phyloP scores from a whole-genome alignment of 2,329 filamentous ascomycete species.

The Aspergillus terreus region DNA sequence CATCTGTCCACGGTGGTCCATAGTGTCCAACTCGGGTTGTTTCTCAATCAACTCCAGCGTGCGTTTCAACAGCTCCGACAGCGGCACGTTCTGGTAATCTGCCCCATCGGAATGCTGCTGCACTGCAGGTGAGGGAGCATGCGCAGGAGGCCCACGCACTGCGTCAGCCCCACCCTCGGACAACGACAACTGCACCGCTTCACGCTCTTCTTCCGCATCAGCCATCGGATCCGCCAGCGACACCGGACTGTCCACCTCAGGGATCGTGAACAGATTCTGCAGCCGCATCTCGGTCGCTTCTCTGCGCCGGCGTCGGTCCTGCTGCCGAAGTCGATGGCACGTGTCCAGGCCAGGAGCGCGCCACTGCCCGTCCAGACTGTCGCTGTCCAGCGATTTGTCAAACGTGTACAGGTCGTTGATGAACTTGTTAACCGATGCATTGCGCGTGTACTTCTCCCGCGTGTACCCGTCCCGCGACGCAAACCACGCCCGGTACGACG shows the following conservation, averaged over 20 bases:
- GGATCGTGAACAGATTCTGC: slow-evolving; percentile 17
- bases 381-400: slow-evolving; percentile 14
- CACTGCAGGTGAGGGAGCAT: background rate
- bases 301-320: slow-evolving; percentile 11
- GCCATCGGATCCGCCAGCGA: background rate
- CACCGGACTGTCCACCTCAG: slow-evolving; percentile 3
- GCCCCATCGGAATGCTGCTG: slow-evolving; percentile 1
- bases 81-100: slow-evolving; percentile 10
- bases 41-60: slow-evolving; percentile 11
- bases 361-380: slow-evolving; percentile 14
- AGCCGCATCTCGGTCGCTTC: slow-evolving; percentile 12
- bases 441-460: slow-evolving; percentile 11
- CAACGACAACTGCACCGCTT: background rate
- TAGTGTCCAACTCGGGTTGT: slow-evolving; percentile 17
- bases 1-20: slow-evolving; percentile 14
- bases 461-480: slow-evolving; percentile 16
- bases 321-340: slow-evolving; percentile 16
- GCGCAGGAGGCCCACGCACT: background rate
- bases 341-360: slow-evolving; percentile 18
- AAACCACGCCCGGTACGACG: slow-evolving; percentile 29
- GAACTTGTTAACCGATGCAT: slow-evolving; percentile 13
- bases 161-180: background rate
- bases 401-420: slow-evolving; percentile 22
- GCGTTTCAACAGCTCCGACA: slow-evolving; percentile 12
- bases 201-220: too few relatives aligned